A percentile compares a stretch with the other conserved stretches of the same genome.
phyloP scores from a whole-genome alignment of 306 rosid species.

The Lathyrus aphaca region DNA sequence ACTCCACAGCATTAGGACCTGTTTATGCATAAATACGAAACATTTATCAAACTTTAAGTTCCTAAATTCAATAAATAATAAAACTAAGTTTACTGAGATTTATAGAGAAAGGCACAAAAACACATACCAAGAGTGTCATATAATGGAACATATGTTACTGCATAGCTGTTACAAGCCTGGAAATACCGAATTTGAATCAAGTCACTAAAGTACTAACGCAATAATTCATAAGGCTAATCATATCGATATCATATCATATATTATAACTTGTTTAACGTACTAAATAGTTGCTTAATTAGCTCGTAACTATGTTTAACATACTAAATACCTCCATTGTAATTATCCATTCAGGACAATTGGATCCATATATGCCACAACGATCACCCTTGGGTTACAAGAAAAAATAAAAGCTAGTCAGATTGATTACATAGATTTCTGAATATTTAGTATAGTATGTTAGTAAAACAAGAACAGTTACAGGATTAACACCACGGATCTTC shows the following conservation, averaged over 20 bases:
- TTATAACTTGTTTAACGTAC: neutral
- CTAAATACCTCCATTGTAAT: slow-evolving; percentile 78
- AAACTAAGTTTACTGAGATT: slow-evolving; percentile 24
- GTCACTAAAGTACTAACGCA: neutral
- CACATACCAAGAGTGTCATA: slow-evolving; percentile 85
- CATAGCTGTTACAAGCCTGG: slow-evolving; percentile 91
- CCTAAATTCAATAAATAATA: slow-evolving; percentile 9
- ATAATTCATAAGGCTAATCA: neutral
- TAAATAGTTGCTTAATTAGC: neutral
- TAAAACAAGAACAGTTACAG: slow-evolving; percentile 51
- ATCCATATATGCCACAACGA: slow-evolving; percentile 86
- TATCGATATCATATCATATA: neutral
- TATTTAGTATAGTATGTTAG: slow-evolving; percentile 13
- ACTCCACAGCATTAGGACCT: slow-evolving; percentile 96
- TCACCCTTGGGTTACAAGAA: slow-evolving; percentile 58
- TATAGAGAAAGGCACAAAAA: slow-evolving; percentile 21
- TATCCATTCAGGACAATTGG: slow-evolving; percentile 87
- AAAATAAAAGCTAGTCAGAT: slow-evolving; percentile 24
- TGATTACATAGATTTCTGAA: neutral
- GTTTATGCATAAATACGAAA: slow-evolving; percentile 29
- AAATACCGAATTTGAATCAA: slow-evolving; percentile 34
- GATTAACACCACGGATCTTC: slow-evolving; percentile 68
- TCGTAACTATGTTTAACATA: slow-evolving; percentile 7
- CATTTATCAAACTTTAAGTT: slow-evolving; percentile 5
- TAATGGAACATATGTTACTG: slow-evolving; percentile 75